phyloP scores from a whole-genome alignment of 495 filamentous ascomycete species.

The Platismatia glauca region DNA sequence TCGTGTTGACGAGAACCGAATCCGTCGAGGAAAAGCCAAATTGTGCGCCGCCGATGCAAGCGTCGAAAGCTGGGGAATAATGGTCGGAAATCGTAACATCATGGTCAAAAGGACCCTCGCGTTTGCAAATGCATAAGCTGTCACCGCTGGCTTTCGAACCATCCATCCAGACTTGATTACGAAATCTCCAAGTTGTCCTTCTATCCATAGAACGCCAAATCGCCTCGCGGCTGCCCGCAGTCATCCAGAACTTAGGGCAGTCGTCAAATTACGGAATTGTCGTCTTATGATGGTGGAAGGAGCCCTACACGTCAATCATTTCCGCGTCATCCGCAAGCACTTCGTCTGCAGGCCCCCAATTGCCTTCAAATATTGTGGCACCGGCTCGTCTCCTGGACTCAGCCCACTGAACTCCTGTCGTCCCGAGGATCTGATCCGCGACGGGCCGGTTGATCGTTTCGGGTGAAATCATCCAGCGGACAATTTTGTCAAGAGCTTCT shows the following conservation, averaged over 20 bases:
- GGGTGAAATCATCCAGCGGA: constrained; percentile 79
- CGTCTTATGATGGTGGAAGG: not conserved
- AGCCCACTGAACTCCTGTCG: constrained; percentile 68
- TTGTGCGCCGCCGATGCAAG: not conserved
- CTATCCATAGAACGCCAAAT: constrained; percentile 16
- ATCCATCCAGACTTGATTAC: constrained; percentile 3
- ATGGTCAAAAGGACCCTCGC: not conserved
- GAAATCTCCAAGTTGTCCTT: constrained; percentile 7
- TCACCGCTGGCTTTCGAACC: not conserved
- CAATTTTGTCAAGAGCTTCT: constrained; percentile 72
- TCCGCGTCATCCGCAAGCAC: constrained; percentile 60
- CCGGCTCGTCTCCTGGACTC: constrained; percentile 63
- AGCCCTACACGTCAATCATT: constrained; percentile 56
- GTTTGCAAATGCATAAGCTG: constrained; percentile 16
- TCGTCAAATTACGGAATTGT: constrained; percentile 3
- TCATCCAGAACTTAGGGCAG: constrained; percentile 13
- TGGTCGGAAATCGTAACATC: constrained; percentile 16
- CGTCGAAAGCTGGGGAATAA: constrained; percentile 8
- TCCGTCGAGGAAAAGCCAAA: not conserved
- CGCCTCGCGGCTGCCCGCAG: not conserved
- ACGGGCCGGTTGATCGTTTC: constrained; percentile 64
- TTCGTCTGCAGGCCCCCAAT: constrained; percentile 80
- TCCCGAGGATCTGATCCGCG: constrained; percentile 58
- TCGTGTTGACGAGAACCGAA: constrained; percentile 2
- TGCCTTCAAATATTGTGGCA: constrained; percentile 88